Conservation (phyloP, 345 rosid species). For the Sapria himalayana region DNA sequence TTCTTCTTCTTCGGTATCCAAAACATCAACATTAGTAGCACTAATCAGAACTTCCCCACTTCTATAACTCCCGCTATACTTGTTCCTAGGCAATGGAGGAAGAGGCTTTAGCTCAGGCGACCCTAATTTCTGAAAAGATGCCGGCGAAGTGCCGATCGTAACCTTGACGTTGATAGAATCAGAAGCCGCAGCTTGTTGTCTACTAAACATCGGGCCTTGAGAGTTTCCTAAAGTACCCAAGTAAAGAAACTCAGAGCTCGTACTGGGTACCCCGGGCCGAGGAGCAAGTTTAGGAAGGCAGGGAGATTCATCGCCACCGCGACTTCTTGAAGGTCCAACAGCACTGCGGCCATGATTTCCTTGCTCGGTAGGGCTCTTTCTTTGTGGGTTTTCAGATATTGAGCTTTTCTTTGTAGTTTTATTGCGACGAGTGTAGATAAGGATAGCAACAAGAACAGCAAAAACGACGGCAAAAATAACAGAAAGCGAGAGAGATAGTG, state of each 20-base stretch:
- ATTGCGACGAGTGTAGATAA: constrained; percentile 25
- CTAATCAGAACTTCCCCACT: constrained; percentile 13
- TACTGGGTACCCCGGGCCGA: constrained; percentile 13
- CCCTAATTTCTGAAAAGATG: constrained; percentile 37
- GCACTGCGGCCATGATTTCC: constrained; percentile 41
- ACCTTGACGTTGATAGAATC: constrained; percentile 16
- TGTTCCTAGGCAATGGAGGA: constrained; percentile 57
- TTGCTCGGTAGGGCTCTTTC: constrained; percentile 49
- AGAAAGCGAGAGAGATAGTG: constrained; percentile 33
- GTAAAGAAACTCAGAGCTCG: constrained; percentile 70
- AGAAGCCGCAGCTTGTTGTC: constrained; percentile 12
- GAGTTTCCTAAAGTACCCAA: constrained; percentile 58
- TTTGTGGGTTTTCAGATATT: constrained; percentile 34
- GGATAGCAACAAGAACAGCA: constrained; percentile 17
- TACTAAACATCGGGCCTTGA: constrained; percentile 11
- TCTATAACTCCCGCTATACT: constrained; percentile 17
- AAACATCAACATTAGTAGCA: constrained; percentile 13
- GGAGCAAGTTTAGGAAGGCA: constrained; percentile 9
- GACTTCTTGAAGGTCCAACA: constrained; percentile 8
- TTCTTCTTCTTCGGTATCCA: constrained; percentile 37
- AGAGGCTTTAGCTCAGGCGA: constrained; percentile 88
- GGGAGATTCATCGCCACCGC: constrained; percentile 18
- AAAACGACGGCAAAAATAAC: constrained; percentile 32
- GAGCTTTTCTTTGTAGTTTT: constrained; percentile 19
- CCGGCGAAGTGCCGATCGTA: constrained; percentile 23